Percentiles rank a stretch among this genome's conserved stretches.
These are phyloP conservation scores for Hypholoma fasciculare DNA, from an alignment of 768 basidiomycete genomes.

Conservation along the genomic window DNA sequence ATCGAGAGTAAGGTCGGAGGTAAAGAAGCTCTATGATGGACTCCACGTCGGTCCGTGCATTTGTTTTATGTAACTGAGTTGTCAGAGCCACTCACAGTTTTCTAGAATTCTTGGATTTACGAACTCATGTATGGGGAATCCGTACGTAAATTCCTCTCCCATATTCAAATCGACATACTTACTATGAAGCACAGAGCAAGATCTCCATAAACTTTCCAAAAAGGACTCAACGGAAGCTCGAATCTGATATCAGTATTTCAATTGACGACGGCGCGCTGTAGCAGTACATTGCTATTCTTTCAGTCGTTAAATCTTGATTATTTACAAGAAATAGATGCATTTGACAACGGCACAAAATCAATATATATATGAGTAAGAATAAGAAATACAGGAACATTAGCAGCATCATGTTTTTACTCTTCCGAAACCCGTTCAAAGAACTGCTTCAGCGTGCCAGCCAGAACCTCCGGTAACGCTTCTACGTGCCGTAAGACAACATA, in stretches of 20 bases:
- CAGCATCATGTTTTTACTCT: conserved; percentile 35
- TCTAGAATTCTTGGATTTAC: conserved; percentile 77
- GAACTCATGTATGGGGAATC: conserved; percentile 85
- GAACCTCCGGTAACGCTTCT: conserved; percentile 87
- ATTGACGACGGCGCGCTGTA: no score
- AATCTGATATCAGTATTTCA: conserved; percentile 33
- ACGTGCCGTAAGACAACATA: conserved; percentile 92
- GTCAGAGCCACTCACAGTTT: not conserved
- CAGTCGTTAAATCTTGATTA: no score
- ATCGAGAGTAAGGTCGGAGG: conserved; percentile 70
- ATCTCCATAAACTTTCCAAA: conserved; percentile 71
- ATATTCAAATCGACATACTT: not conserved
- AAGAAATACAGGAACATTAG: not conserved
- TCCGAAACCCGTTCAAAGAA: conserved; percentile 88
- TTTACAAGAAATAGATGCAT: no score
- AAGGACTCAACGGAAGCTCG: conserved; percentile 63
- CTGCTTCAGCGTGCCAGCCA: conserved; percentile 86
- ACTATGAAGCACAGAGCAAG: conserved; percentile 59
- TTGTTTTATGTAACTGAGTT: not conserved
- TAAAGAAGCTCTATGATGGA: conserved; percentile 86
- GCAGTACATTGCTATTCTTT: no score
- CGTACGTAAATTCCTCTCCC: conserved; percentile 51
- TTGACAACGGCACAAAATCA: not conserved
- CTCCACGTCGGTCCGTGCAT: conserved; percentile 67
- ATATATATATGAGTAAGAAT: not conserved